phyloP scores from a whole-genome alignment of 2,329 filamentous ascomycete species.

The Didymella arachidicola region DNA sequence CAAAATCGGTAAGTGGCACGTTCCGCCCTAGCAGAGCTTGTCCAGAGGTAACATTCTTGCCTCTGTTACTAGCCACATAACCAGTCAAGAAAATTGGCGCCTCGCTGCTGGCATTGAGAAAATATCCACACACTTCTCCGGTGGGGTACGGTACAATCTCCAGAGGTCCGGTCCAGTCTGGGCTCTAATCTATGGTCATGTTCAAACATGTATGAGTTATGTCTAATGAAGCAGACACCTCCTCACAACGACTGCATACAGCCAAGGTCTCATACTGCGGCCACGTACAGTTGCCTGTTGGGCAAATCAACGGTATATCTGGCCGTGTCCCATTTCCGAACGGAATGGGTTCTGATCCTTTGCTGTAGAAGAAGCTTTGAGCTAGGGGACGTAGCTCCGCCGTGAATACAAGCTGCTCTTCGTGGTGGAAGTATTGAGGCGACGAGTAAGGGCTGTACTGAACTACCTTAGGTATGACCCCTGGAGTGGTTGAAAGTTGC shows the following conservation, averaged over 20 bases:
- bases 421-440: too few species aligned
- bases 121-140: slow-evolving; percentile 36
- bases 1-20: slow-evolving; percentile 19
- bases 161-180: too few species aligned
- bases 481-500: too few species aligned
- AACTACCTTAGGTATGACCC: too few species aligned
- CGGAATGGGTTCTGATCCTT: slow-evolving; percentile 28
- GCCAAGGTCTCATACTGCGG: slow-evolving; percentile 35
- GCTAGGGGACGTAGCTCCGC: too few species aligned
- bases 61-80: slow-evolving; percentile 8
- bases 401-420: too few species aligned
- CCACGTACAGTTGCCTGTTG: slow-evolving; percentile 42
- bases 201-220: too few species aligned
- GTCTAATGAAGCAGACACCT: slow-evolving; percentile 3
- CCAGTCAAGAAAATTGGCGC: slow-evolving; percentile 30
- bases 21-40: slow-evolving; percentile 21
- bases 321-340: slow-evolving; percentile 36
- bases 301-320: slow-evolving; percentile 38
- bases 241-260: slow-evolving; percentile 35
- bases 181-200: too few species aligned
- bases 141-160: too few species aligned
- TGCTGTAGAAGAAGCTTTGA: slow-evolving; percentile 7
- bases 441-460: too few species aligned
- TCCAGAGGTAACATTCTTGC: too few species aligned
- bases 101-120: slow-evolving; percentile 30